Conservation (phyloP, 1,284 basidiomycete genomes). For the Boletus calvinii region DNA sequence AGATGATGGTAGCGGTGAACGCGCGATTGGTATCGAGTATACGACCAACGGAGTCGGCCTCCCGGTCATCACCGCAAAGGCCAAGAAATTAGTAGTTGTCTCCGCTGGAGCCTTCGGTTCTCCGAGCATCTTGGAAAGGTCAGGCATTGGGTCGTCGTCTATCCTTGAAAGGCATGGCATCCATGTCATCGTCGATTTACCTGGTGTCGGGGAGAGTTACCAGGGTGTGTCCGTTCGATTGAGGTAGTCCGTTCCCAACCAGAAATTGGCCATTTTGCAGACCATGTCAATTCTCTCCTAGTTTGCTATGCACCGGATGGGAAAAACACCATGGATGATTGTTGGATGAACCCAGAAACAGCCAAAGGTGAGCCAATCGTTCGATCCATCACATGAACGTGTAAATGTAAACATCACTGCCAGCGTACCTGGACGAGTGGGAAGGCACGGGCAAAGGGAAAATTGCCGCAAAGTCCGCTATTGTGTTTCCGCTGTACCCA, state of each 20-base stretch:
- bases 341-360: constrained; percentile 5
- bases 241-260: no score
- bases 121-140: constrained; percentile 24
- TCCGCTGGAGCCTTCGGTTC: constrained; percentile 25
- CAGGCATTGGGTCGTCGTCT: constrained; percentile 43
- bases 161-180: constrained; percentile 44
- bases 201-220: constrained; percentile 56
- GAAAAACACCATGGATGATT: constrained; percentile 7
- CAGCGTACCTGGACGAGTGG: constrained; percentile 7
- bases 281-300: background rate
- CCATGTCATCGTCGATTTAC: constrained; percentile 42
- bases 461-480: constrained; percentile 6
- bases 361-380: background rate
- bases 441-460: constrained; percentile 3
- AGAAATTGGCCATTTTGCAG: background rate
- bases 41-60: constrained; percentile 32
- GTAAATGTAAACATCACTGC: background rate
- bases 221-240: background rate
- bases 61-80: background rate
- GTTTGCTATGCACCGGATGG: constrained; percentile 7
- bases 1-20: constrained; percentile 37
- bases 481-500: constrained; percentile 11
- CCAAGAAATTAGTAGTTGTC: constrained; percentile 25
- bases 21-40: constrained; percentile 55
- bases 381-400: background rate